Evolutionary conservation across 805 yeast species (phyloP).

Genomic region (Wickerhamiella vanderwaltii): DNA sequence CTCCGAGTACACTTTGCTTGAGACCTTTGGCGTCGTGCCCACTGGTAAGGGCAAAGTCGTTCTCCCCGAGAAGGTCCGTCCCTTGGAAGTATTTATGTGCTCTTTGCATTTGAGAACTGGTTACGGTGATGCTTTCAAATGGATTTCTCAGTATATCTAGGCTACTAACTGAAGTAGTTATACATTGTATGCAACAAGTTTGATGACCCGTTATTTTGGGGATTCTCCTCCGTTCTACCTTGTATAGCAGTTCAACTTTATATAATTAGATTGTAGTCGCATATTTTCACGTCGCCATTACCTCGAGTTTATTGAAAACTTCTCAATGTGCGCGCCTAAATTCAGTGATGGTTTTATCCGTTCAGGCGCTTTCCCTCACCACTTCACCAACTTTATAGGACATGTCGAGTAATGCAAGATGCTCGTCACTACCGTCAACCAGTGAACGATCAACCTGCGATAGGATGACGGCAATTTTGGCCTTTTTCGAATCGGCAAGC

Average conservation of each 20-base stretch:
- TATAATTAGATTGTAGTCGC: too few relatives aligned
- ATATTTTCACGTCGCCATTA: too few relatives aligned
- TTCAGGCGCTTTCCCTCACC: too few relatives aligned
- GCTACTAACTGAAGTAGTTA: too few relatives aligned
- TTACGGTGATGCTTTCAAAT: constrained; percentile 95
- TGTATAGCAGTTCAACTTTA: too few relatives aligned
- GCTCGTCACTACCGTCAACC: constrained; percentile 11
- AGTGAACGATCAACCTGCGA: constrained; percentile 5
- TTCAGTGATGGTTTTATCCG: too few relatives aligned
- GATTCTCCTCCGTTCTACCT: too few relatives aligned
- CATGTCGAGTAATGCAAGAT: constrained; percentile 1
- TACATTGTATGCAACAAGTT: too few relatives aligned
- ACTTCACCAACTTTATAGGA: constrained; percentile 7
- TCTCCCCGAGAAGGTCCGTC: constrained; percentile 60
- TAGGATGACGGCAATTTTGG: constrained; percentile 1
- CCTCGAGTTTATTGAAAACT: too few relatives aligned
- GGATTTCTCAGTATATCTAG: constrained; percentile 92
- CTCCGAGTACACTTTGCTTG: constrained; percentile 84
- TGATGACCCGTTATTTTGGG: too few relatives aligned
- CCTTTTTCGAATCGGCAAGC: constrained; percentile 28
- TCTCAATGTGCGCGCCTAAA: too few relatives aligned
- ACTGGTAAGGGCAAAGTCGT: constrained; percentile 79
- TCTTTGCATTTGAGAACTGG: constrained; percentile 98
- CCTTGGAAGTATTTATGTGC: constrained; percentile 94
- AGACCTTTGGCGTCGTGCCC: constrained; percentile 77